These are phyloP conservation scores for Trichoderma arundinaceum DNA, from an alignment of 2,329 filamentous ascomycete species.

Conservation along the genomic window DNA sequence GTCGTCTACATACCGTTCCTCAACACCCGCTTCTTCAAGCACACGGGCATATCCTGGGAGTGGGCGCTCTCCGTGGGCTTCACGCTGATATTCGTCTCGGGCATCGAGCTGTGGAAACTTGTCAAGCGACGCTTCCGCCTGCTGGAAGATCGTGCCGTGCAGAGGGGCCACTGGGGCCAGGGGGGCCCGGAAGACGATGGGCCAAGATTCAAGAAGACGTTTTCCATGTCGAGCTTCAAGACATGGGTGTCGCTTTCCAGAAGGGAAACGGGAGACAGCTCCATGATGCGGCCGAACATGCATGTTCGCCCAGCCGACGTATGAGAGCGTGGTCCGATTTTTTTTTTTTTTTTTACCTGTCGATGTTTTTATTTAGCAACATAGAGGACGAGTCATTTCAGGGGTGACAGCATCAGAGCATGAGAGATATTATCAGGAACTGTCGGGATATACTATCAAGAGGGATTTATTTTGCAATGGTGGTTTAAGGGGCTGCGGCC, in stretches of 20 bases:
- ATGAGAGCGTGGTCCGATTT: constrained; percentile 8
- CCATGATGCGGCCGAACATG: constrained; percentile 36
- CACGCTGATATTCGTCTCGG: constrained; percentile 67
- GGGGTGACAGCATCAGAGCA: constrained; percentile 1
- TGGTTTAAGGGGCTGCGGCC: background rate
- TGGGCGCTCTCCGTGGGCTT: constrained; percentile 72
- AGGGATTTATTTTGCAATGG: constrained; percentile 11
- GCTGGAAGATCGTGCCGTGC: constrained; percentile 58
- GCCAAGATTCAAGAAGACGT: constrained; percentile 53
- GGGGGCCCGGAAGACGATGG: constrained; percentile 56
- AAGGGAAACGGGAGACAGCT: constrained; percentile 49
- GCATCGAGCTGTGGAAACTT: constrained; percentile 75
- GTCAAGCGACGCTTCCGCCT: constrained; percentile 63
- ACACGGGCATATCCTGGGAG: constrained; percentile 74
- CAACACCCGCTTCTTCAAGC: constrained; percentile 74
- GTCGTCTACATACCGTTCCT: constrained; percentile 75
- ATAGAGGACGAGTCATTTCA: constrained; percentile 6
- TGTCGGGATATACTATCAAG: background rate
- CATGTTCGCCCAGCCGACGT: constrained; percentile 18
- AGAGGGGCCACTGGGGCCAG: constrained; percentile 58
- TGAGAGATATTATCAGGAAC: background rate
- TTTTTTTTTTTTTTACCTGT: background rate
- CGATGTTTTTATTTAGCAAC: background rate
- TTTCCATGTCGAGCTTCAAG: constrained; percentile 60
- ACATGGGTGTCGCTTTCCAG: constrained; percentile 52